Conservation (phyloP, 2,329 filamentous ascomycete species). For the Seiridium cupressi region DNA sequence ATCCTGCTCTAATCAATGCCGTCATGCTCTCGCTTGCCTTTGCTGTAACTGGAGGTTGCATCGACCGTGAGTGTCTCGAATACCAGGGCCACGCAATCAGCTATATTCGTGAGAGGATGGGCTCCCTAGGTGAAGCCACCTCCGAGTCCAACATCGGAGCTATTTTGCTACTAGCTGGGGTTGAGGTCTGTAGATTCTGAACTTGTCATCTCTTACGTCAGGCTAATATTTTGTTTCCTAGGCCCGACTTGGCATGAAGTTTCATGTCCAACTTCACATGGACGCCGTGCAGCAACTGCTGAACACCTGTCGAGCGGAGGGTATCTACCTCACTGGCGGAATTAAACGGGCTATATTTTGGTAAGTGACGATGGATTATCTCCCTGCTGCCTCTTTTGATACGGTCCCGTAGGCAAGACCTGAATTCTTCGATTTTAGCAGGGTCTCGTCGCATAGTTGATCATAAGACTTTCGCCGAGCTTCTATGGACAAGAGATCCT, state of each 20-base stretch:
- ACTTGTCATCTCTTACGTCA: neutral
- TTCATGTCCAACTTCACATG: slow-evolving; percentile 41
- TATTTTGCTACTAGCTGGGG: slow-evolving; percentile 38
- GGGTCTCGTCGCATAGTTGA: slow-evolving; percentile 36
- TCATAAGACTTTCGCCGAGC: slow-evolving; percentile 39
- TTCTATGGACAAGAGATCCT: slow-evolving; percentile 35
- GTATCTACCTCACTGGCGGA: slow-evolving; percentile 29
- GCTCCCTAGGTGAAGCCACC: slow-evolving; percentile 19
- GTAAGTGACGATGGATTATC: slow-evolving; percentile 14
- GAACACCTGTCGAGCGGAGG: slow-evolving; percentile 23
- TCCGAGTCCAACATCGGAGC: slow-evolving; percentile 37
- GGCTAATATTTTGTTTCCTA: slow-evolving; percentile 17
- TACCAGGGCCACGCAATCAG: slow-evolving; percentile 32
- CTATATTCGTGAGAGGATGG: slow-evolving; percentile 32
- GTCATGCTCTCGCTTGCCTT: slow-evolving; percentile 37
- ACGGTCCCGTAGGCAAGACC: slow-evolving; percentile 35
- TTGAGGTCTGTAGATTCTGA: slow-evolving; percentile 31
- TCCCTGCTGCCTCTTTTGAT: slow-evolving; percentile 6
- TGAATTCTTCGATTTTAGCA: slow-evolving; percentile 37
- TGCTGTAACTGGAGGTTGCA: slow-evolving; percentile 18
- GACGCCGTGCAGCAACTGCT: slow-evolving; percentile 34
- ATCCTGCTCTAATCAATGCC: slow-evolving; percentile 36
- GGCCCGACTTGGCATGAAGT: slow-evolving; percentile 33
- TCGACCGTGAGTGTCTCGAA: slow-evolving; percentile 30
- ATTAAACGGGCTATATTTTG: slow-evolving; percentile 37